Evolutionary conservation across 352 stramenopile species (phyloP), one percentile per base, ranked within the genome.

Genomic region (Phytophthora sansomeana): DNA sequence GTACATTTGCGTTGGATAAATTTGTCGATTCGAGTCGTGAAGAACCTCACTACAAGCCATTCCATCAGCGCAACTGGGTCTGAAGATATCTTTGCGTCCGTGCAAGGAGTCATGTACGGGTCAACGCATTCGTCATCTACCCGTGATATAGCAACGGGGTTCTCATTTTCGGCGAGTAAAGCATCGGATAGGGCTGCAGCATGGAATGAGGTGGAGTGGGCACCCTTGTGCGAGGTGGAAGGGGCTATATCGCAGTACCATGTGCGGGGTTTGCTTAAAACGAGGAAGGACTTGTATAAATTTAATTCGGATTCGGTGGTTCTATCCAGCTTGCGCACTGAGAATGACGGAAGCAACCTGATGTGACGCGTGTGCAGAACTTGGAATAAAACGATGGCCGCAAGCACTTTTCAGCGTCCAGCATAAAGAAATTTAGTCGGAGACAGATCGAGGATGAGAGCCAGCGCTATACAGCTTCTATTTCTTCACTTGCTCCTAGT

Each of bases 171-270:
- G 10, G 35, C 32, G 17, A 46, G 19, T 33, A 29, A 39, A 36
- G 1, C 4, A 2, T 33, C 4, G 59, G n/a, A 62, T 10, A 49
- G 59, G 32, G 38, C 43, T 58, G 44, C 24, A 14, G 44, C 33
- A 11, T 69, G 61, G 61, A 53, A 19, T 16, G 16, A 38, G 38
- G 21, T 29, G 1, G 16, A 58, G 19, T 69, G 61, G 61, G 9
- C 44, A 17, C 35, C 43, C 24, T 10, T 58, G 4, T 52, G 28
- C 7, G 29, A 69, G 55, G 26, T 63, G 1, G 38, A 63, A 26
- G 52, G 13, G 36, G 29, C 14, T 58, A 46, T 19, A 54, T 57
- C 21, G 33, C 54, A 4, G 21, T 59, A 7, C 30, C 30, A 41
- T 28, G 26, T 3, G 26, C 41, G 6, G 46, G 46, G 16, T 53